Evolutionary conservation across 129 eudicot genomes (phyloP).

Genomic region (Rutidosis leptorrhynchoides): DNA sequence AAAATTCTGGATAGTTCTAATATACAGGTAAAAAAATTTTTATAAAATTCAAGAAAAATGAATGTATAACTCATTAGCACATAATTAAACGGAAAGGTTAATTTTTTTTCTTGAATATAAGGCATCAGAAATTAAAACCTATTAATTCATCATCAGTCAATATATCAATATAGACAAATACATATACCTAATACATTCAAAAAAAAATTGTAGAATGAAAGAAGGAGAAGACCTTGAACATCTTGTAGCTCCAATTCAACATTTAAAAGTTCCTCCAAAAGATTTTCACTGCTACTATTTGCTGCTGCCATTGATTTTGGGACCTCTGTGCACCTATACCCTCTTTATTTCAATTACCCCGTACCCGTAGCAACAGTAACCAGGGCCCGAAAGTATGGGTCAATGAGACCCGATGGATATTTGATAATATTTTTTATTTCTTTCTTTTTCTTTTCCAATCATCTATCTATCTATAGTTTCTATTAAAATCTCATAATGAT

Average conservation of each 20-base stretch:
- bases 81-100: not conserved
- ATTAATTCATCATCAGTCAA: not conserved
- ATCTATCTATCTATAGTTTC: too few relatives aligned
- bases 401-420: not conserved
- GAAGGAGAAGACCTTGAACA: constrained; percentile 59
- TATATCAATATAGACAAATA: too few relatives aligned
- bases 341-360: not conserved
- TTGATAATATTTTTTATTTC: too few relatives aligned
- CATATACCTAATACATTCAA: not conserved
- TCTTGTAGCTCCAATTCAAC: constrained; percentile 81
- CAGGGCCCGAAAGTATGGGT: not conserved
- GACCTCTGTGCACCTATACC: constrained; percentile 12
- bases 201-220: not conserved
- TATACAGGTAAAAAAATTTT: not conserved
- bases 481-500: too few relatives aligned
- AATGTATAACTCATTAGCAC: not conserved
- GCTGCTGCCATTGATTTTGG: constrained; percentile 44
- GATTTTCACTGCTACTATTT: constrained; percentile 39
- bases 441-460: too few relatives aligned
- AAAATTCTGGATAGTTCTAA: not conserved
- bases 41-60: not conserved
- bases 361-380: not conserved
- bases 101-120: not conserved
- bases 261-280: constrained; percentile 68
- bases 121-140: not conserved